These are phyloP conservation scores for Emmonsiellopsis sp. DNA, from an alignment of 2,329 filamentous ascomycete genomes.

Conservation along the genomic window DNA sequence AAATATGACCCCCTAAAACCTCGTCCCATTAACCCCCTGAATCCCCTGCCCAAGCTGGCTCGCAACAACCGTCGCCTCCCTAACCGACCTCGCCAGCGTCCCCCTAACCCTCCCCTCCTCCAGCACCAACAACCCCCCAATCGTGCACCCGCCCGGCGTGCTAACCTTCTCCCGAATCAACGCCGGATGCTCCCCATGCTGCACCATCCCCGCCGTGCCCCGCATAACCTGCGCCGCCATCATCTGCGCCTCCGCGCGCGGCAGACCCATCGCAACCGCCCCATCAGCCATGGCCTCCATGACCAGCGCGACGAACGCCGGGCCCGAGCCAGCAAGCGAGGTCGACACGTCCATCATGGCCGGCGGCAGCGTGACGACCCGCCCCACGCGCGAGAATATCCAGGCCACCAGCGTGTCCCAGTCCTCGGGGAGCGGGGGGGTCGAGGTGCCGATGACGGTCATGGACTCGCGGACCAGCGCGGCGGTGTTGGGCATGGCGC, in stretches of 20 bases:
- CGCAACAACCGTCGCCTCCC: slow-evolving; percentile 51
- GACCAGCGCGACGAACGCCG: slow-evolving; percentile 51
- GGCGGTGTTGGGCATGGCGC: slow-evolving; percentile 80
- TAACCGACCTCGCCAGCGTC: slow-evolving; percentile 44
- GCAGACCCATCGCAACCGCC: slow-evolving; percentile 53
- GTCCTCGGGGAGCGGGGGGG: slow-evolving; percentile 36
- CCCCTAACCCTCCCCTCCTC: slow-evolving; percentile 50
- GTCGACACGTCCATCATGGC: slow-evolving; percentile 48
- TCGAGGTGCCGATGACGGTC: slow-evolving; percentile 61
- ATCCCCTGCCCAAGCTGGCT: slow-evolving; percentile 46
- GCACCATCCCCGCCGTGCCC: slow-evolving; percentile 49
- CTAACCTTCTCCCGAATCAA: slow-evolving; percentile 51
- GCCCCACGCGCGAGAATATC: slow-evolving; percentile 46
- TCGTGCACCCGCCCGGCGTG: slow-evolving; percentile 55
- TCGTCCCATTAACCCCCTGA: slow-evolving; percentile 40
- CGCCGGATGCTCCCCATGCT: slow-evolving; percentile 51
- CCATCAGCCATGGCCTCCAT: slow-evolving; percentile 53
- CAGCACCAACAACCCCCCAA: slow-evolving; percentile 50
- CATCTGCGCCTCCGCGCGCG: slow-evolving; percentile 47
- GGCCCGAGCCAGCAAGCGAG: slow-evolving; percentile 51
- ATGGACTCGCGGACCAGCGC: slow-evolving; percentile 70
- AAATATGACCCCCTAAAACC: slow-evolving; percentile 7
- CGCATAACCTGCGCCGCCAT: slow-evolving; percentile 56
- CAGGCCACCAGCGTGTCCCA: slow-evolving; percentile 40
- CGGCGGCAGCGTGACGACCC: slow-evolving; percentile 42